Evolutionary conservation across 306 rosid genomes (phyloP), one percentile per base, ranked within the genome.

Genomic region (Potentilla sterilis): DNA sequence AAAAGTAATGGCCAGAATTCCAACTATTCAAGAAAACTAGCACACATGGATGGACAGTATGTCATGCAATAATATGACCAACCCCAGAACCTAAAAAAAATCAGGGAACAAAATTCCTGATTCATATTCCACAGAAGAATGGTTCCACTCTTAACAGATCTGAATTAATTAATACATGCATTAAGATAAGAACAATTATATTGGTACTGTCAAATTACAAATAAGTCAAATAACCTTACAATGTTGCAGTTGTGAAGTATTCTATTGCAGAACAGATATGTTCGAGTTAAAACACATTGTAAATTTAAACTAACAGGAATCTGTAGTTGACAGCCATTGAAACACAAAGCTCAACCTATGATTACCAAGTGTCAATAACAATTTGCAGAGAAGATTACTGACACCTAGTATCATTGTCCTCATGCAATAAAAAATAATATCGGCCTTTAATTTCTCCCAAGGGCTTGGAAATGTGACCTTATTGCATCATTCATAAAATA

Each of bases 1-100:
- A 48, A 13, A 9, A 22, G 52, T 44, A 34, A 28, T 61, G 34
- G 61, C 21, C 51, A 55, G 14, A 41, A 72, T 38, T 54, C 24
- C 51, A 54, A 21, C 15, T 72, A 72, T 72, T 38, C 40, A 72
- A 54, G 76, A 38, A 69, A 22, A 22, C 3, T 35, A 54, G 24
- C 38, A 72, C 66, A 28, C 51, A 13, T 38, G 66, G 66, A 72
- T 51, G 38, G 51, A 15, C 49, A 71, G 48, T 16, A 18, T 32
- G 40, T 32, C 38, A 34, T 14, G 40, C 66, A 61, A 6, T 21
- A 7, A 7, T 18, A 4, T 49, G 54, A 49, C 19, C 54, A 49
- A 49, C 19, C n/a, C 49, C 54, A 15, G 4, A 49, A 4, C 54
- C 54, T n/a, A 16, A 16, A 16, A 15, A n/a, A n/a, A 13, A 49